phyloP scores from a whole-genome alignment of 345 rosid genomes.

The Streptanthus diversifolius region DNA sequence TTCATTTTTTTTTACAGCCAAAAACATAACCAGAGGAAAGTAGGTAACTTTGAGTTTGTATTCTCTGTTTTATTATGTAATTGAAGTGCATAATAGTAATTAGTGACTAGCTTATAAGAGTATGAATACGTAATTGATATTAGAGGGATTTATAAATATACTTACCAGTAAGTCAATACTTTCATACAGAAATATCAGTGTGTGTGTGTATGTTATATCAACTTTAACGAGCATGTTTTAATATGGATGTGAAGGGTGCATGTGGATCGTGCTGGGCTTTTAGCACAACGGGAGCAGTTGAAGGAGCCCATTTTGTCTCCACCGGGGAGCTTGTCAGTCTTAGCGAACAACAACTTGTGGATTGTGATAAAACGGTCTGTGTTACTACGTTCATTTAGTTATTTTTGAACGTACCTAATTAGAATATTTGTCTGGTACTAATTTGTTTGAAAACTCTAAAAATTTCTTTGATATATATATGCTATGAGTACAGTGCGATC shows the following conservation, averaged over 20 bases:
- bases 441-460: neutral
- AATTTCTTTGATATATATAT: neutral
- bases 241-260: constrained; percentile 45
- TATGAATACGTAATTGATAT: too few relatives aligned
- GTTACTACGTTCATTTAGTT: neutral
- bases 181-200: neutral
- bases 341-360: constrained; percentile 93
- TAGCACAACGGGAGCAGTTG: constrained; percentile 81
- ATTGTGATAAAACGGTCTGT: constrained; percentile 64
- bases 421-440: neutral
- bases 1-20: neutral
- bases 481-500: constrained; percentile 57
- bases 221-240: neutral
- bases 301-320: constrained; percentile 76
- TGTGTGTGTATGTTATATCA: neutral
- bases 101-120: neutral
- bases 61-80: neutral
- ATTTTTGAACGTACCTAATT: neutral
- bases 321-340: constrained; percentile 81
- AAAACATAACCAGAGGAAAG: neutral
- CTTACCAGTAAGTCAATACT: neutral
- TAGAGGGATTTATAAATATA: neutral
- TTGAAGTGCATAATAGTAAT: neutral
- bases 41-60: too few relatives aligned
- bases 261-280: constrained; percentile 99